These are phyloP conservation scores for Diplogelasinospora grovesii DNA, from an alignment of 495 filamentous ascomycete genomes.

Conservation along the genomic window DNA sequence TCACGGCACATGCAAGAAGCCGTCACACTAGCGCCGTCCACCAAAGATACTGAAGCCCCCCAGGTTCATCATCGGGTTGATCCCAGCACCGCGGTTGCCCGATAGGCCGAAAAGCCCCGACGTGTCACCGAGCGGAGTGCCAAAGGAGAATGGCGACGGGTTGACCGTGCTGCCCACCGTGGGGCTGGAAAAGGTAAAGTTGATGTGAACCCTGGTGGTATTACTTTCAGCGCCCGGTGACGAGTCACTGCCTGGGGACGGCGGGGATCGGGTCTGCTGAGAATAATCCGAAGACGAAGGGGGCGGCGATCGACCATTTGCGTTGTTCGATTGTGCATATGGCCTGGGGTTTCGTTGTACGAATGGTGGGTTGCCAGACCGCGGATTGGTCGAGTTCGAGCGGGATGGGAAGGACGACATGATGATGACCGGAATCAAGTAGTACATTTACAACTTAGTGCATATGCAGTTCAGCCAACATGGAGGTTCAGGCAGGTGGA, in stretches of 20 bases:
- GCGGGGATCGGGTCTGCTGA: background rate
- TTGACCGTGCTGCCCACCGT: slow-evolving; percentile 22
- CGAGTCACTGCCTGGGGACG: slow-evolving; percentile 7
- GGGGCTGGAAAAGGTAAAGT: slow-evolving; percentile 16
- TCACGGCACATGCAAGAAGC: background rate
- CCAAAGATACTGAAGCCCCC: too few relatives aligned
- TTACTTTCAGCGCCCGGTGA: too few relatives aligned
- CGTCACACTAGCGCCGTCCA: too few relatives aligned
- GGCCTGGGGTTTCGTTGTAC: slow-evolving; percentile 12
- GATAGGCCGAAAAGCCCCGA: slow-evolving; percentile 15
- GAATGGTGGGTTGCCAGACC: slow-evolving; percentile 15
- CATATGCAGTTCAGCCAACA: too few relatives aligned
- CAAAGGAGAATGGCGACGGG: slow-evolving; percentile 18
- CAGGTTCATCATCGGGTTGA: too few relatives aligned
- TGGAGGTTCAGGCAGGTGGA: too few relatives aligned
- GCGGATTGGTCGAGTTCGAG: slow-evolving; percentile 19
- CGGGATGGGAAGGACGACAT: slow-evolving; percentile 15
- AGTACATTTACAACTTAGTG: too few relatives aligned
- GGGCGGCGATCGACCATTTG: background rate
- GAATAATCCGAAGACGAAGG: background rate
- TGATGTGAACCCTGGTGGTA: slow-evolving; percentile 22
- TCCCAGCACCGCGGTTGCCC: background rate
- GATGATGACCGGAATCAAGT: background rate
- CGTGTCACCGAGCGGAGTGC: slow-evolving; percentile 17
- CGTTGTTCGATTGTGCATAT: background rate